Percentiles rank a stretch among this genome's conserved stretches.
phyloP scores from a whole-genome alignment of 495 filamentous ascomycete genomes.

The Melanomma pulvis-pyrius region DNA sequence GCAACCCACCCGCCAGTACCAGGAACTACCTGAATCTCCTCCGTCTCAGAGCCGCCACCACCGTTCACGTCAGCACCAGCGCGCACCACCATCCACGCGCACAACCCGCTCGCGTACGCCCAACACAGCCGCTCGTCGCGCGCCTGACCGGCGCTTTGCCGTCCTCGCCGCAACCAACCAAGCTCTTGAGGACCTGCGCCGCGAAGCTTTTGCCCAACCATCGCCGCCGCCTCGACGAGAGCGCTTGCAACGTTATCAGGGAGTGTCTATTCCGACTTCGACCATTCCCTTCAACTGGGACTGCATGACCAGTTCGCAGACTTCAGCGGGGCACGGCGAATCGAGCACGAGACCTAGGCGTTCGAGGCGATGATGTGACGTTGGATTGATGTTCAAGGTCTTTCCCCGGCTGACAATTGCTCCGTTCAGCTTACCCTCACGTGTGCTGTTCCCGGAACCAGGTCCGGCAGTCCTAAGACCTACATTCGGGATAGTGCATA shows the following conservation, averaged over 20 bases:
- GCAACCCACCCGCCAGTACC: not conserved
- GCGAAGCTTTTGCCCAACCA: conserved; percentile 33
- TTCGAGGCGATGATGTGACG: conserved; percentile 18
- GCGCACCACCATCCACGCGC: conserved; percentile 10
- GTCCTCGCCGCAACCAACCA: conserved; percentile 37
- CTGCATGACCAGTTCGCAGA: conserved; percentile 32
- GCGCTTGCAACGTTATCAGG: conserved; percentile 30
- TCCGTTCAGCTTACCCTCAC: conserved; percentile 13
- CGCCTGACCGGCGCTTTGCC: conserved; percentile 35
- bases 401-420: not conserved
- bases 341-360: conserved; percentile 10
- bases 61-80: conserved; percentile 26
- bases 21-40: conserved; percentile 15
- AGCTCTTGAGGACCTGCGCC: conserved; percentile 34
- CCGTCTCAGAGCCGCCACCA: conserved; percentile 16
- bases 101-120: conserved; percentile 21
- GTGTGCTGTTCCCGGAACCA: not conserved
- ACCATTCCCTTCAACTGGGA: conserved; percentile 36
- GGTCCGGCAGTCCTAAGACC: conserved; percentile 7
- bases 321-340: conserved; percentile 20
- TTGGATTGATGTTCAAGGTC: not conserved
- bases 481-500: conserved; percentile 4
- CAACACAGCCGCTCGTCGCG: conserved; percentile 33
- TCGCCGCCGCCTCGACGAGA: conserved; percentile 33
- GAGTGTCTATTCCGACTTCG: conserved; percentile 25